Percentiles rank a stretch among this genome's conserved stretches.
These are phyloP conservation scores for Cylindrotheca fusiformis DNA, from an alignment of 108 stramenopile genomes.

Conservation along the genomic window DNA sequence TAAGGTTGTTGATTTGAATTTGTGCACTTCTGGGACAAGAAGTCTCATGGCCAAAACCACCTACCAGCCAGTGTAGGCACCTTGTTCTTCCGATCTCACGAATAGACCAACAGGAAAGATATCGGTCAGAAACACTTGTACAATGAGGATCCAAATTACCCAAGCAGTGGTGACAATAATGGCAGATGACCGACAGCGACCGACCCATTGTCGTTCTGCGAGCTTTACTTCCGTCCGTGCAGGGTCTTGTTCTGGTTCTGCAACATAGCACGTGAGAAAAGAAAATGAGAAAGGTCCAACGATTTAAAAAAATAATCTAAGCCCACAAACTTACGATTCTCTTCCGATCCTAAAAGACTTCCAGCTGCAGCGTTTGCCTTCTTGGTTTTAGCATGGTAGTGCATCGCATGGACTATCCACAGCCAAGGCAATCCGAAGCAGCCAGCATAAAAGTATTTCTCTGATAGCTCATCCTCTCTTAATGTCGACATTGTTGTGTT, in stretches of 20 bases:
- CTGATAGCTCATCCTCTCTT: constrained; percentile 43
- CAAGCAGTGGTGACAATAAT: constrained; percentile 42
- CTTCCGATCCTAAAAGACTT: not conserved
- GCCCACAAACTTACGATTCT: too few relatives aligned
- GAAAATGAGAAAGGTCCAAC: not conserved
- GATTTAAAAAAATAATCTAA: not conserved
- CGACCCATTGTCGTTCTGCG: constrained; percentile 59
- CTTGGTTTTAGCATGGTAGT: constrained; percentile 28
- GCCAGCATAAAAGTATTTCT: constrained; percentile 71
- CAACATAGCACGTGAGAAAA: not conserved
- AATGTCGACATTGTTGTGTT: constrained; percentile 10
- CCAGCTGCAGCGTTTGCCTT: not conserved
- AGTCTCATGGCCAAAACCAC: too few relatives aligned
- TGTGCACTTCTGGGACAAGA: too few relatives aligned
- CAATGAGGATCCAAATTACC: constrained; percentile 67
- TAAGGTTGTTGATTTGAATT: too few relatives aligned
- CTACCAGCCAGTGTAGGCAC: constrained; percentile 61
- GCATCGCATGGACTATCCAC: constrained; percentile 78
- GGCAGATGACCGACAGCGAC: constrained; percentile 50
- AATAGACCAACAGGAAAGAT: constrained; percentile 53
- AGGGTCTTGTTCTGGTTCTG: not conserved
- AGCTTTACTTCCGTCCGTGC: constrained; percentile 8
- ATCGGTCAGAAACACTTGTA: constrained; percentile 55
- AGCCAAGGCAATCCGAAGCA: constrained; percentile 83
- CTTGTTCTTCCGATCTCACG: constrained; percentile 52